These are phyloP conservation scores for Blastobotrys illinoisensis DNA, from an alignment of 1,139 yeast species.

Conservation along the genomic window DNA sequence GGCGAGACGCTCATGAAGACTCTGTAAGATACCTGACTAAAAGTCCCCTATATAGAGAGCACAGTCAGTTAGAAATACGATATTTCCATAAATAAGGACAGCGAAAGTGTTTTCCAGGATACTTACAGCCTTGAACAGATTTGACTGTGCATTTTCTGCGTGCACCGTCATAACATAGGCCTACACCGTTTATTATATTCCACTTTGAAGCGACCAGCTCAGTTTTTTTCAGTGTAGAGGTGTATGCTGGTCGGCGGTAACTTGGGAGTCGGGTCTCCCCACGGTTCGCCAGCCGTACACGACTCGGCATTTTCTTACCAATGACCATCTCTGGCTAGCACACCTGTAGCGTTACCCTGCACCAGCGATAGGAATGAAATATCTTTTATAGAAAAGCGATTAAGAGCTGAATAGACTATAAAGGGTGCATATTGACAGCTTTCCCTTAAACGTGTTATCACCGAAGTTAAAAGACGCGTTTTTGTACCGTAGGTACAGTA, in stretches of 20 bases:
- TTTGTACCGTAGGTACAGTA: no score
- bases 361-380: no score
- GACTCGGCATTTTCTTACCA: no score
- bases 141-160: conserved; percentile 24
- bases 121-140: conserved; percentile 27
- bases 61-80: not conserved
- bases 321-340: no score
- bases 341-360: no score
- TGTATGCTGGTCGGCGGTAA: not conserved
- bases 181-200: not conserved
- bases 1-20: conserved; percentile 33
- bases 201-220: not conserved
- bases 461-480: no score
- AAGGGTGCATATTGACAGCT: no score
- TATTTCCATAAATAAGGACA: not conserved
- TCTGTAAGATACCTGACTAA: conserved; percentile 27
- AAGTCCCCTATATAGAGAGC: conserved; percentile 27
- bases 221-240: not conserved
- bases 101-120: not conserved
- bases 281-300: not conserved
- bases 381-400: no score
- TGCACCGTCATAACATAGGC: conserved; percentile 6
- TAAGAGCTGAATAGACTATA: no score
- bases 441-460: no score
- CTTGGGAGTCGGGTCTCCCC: not conserved